Conservation (phyloP, 2,329 filamentous ascomycete species). For the Pseudocercospora pini-densiflorae region DNA sequence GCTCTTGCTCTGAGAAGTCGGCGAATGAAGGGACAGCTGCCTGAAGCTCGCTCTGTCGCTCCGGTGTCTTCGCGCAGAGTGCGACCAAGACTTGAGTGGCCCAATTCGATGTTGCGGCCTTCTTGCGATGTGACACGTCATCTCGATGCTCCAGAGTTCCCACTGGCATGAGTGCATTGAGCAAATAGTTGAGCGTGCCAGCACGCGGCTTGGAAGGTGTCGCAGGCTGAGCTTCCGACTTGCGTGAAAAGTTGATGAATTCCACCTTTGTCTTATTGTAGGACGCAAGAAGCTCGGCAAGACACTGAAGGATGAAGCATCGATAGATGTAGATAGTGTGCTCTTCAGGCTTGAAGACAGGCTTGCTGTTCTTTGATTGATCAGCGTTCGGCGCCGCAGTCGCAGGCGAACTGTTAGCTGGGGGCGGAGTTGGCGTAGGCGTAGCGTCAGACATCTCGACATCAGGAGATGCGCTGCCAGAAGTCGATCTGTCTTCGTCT, state of each 20-base stretch:
- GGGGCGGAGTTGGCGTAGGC: slow-evolving; percentile 28
- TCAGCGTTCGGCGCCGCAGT: slow-evolving; percentile 33
- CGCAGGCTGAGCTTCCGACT: slow-evolving; percentile 77
- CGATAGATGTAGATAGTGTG: slow-evolving; percentile 97
- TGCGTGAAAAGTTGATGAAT: slow-evolving; percentile 98
- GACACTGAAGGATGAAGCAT: slow-evolving; percentile 89
- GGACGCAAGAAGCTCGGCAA: slow-evolving; percentile 86
- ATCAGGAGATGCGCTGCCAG: slow-evolving; percentile 40
- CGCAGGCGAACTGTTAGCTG: slow-evolving; percentile 32
- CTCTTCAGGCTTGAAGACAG: slow-evolving; percentile 84
- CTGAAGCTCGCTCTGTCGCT: slow-evolving; percentile 59
- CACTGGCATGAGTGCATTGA: slow-evolving; percentile 75
- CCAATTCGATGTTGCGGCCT: slow-evolving; percentile 79
- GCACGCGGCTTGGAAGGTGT: slow-evolving; percentile 95
- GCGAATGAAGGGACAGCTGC: slow-evolving; percentile 19
- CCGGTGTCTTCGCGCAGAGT: slow-evolving; percentile 83
- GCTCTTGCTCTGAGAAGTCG: slow-evolving; percentile 70
- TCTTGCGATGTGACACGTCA: slow-evolving; percentile 80
- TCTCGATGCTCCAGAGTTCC: slow-evolving; percentile 73
- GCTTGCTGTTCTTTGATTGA: slow-evolving; percentile 70
- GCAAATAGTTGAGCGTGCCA: slow-evolving; percentile 89
- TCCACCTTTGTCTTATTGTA: slow-evolving; percentile 97
- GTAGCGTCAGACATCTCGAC: slow-evolving; percentile 47
- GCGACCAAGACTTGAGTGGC: slow-evolving; percentile 86
- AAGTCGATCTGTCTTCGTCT: slow-evolving; percentile 44